These are phyloP conservation scores for Albugo laibachii DNA, from an alignment of 352 stramenopile genomes.

Conservation along the genomic window DNA sequence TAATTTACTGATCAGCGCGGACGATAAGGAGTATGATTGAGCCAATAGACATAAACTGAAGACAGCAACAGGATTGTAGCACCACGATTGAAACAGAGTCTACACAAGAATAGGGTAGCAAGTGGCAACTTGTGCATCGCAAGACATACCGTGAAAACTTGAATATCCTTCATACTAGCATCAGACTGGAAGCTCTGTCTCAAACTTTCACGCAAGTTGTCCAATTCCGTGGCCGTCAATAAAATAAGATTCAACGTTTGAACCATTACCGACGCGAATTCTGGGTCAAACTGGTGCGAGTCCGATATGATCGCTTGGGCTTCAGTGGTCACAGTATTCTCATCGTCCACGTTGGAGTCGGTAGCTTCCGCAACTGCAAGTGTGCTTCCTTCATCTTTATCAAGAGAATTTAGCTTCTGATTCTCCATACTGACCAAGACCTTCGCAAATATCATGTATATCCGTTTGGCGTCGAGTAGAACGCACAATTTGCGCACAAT, in stretches of 20 bases:
- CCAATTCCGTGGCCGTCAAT: conserved; percentile 95
- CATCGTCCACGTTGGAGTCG: no score
- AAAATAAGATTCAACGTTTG: conserved; percentile 99
- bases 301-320: conserved; percentile 2
- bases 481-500: conserved; percentile 98
- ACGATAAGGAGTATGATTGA: conserved; percentile 95
- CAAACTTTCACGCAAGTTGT: conserved; percentile 60
- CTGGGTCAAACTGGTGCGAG: conserved; percentile 36
- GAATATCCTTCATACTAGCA: conserved; percentile 47
- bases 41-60: conserved; percentile 96
- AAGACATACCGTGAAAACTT: conserved; percentile 52
- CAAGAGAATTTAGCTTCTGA: no score
- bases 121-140: not conserved
- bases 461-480: conserved; percentile 91
- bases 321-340: no score
- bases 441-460: conserved; percentile 95
- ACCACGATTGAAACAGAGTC: conserved; percentile 87
- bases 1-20: conserved; percentile 91
- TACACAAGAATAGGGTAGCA: conserved; percentile 4
- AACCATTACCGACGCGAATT: conserved; percentile 98
- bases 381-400: no score
- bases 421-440: conserved; percentile 56
- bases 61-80: conserved; percentile 92
- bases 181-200: conserved; percentile 53
- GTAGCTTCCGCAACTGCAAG: no score